Percentiles rank a stretch among this genome's conserved stretches.
Evolutionary conservation across 2,329 filamentous ascomycete genomes (phyloP).

Genomic region (Xylaria sp.): DNA sequence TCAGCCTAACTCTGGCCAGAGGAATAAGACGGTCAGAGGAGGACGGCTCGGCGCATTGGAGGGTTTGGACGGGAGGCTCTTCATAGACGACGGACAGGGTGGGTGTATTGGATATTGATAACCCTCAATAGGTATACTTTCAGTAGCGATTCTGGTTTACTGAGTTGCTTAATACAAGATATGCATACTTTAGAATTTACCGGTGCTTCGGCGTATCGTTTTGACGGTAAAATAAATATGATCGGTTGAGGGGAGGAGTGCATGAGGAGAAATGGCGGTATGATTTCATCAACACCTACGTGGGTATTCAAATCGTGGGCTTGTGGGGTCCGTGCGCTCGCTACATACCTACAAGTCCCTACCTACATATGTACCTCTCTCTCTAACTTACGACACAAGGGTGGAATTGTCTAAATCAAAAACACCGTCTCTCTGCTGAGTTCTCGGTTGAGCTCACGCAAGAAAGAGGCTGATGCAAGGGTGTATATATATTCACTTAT

Average conservation of each 20-base stretch:
- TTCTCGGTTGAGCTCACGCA: no score
- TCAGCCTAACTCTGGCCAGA: slow-evolving; percentile 45
- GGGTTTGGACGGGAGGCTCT: slow-evolving; percentile 16
- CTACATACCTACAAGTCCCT: no score
- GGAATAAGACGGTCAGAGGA: slow-evolving; percentile 39
- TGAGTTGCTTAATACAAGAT: slow-evolving; percentile 14
- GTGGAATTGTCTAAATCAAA: no score
- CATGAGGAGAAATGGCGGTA: slow-evolving; percentile 17
- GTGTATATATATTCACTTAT: no score
- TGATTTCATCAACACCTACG: slow-evolving; percentile 8
- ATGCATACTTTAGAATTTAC: background rate
- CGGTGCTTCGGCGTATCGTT: background rate
- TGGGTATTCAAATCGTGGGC: no score
- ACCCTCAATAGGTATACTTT: slow-evolving; percentile 19
- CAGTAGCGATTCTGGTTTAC: slow-evolving; percentile 16
- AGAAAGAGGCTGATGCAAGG: no score
- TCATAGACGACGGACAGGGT: slow-evolving; percentile 12
- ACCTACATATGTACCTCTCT: no score
- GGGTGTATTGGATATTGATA: slow-evolving; percentile 15
- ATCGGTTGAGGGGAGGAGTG: background rate
- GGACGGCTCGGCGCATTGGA: slow-evolving; percentile 46
- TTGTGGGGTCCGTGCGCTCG: no score
- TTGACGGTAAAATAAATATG: background rate
- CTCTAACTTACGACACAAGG: no score
- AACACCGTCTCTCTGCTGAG: no score